Evolutionary conservation across 805 yeast genomes (phyloP).

Genomic region (Candida ascalaphidarum): DNA sequence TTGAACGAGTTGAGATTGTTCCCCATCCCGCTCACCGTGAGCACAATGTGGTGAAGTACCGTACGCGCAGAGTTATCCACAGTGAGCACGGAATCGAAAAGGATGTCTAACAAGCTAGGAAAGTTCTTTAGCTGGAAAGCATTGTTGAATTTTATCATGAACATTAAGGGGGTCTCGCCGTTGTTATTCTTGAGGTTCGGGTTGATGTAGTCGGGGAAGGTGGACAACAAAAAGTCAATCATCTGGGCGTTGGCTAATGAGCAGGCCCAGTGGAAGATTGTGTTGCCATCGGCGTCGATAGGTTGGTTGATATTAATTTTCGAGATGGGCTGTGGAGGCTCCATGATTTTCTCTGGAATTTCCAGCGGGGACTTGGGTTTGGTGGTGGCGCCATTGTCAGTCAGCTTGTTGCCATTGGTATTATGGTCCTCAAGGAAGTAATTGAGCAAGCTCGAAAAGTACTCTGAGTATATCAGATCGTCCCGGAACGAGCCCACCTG

Average conservation of each 20-base stretch:
- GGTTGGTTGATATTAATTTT: conserved; percentile 72
- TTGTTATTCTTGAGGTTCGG: conserved; percentile 65
- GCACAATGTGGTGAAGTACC: conserved; percentile 33
- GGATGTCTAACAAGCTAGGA: conserved; percentile 22
- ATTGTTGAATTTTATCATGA: conserved; percentile 31
- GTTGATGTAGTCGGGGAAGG: conserved; percentile 60
- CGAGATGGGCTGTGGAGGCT: conserved; percentile 47
- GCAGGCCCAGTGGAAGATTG: conserved; percentile 94
- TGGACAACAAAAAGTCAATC: conserved; percentile 51
- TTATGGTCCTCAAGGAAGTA: conserved; percentile 43
- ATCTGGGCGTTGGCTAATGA: conserved; percentile 73
- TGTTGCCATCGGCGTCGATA: conserved; percentile 88
- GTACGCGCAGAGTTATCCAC: conserved; percentile 33
- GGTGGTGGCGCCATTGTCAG: conserved; percentile 2
- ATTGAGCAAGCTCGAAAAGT: conserved; percentile 36
- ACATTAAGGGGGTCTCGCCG: conserved; percentile 79
- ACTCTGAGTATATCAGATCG: conserved; percentile 24
- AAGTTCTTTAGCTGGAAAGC: conserved; percentile 30
- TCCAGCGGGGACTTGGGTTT: conserved; percentile 5
- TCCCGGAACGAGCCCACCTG: conserved; percentile 10
- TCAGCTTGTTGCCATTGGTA: conserved; percentile 8
- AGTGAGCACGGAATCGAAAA: conserved; percentile 26
- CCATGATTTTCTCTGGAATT: conserved; percentile 32
- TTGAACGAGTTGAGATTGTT: background rate
- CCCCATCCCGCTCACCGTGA: conserved; percentile 12